These are phyloP conservation scores for Alloteropsis angusta DNA, from an alignment of 202 grass and related monocot species.

Conservation along the genomic window DNA sequence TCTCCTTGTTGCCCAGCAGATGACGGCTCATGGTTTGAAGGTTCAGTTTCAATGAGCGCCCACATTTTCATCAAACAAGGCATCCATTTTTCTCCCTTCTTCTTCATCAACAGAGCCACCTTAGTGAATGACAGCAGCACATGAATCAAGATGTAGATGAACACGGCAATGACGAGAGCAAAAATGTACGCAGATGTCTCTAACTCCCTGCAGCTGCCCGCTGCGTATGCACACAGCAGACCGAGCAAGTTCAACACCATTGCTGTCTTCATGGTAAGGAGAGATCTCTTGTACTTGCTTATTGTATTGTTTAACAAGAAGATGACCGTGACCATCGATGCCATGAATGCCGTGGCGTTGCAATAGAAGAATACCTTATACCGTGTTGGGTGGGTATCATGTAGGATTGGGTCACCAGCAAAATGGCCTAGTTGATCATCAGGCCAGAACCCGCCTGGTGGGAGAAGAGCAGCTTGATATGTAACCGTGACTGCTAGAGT, in stretches of 20 bases:
- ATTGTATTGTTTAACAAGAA: constrained; percentile 41
- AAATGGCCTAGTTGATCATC: not conserved
- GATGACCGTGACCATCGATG: constrained; percentile 21
- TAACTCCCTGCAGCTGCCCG: constrained; percentile 24
- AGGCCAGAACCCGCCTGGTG: constrained; percentile 24
- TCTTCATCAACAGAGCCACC: not conserved
- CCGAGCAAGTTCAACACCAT: constrained; percentile 30
- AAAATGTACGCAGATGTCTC: constrained; percentile 29
- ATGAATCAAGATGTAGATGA: constrained; percentile 27
- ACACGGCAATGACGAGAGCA: constrained; percentile 13
- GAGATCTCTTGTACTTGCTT: constrained; percentile 22
- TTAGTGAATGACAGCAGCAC: constrained; percentile 21
- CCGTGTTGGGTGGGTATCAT: constrained; percentile 21
- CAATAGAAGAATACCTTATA: constrained; percentile 43
- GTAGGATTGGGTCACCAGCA: constrained; percentile 35
- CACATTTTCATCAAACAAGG: not conserved
- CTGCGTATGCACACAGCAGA: constrained; percentile 20
- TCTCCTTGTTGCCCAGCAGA: not conserved
- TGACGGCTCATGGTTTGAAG: not conserved
- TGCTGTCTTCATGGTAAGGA: constrained; percentile 33
- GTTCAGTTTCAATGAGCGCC: not conserved
- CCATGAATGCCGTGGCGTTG: constrained; percentile 32
- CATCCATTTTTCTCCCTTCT: constrained; percentile 6
- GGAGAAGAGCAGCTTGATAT: constrained; percentile 32
- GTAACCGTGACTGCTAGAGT: constrained; percentile 34